phyloP scores from a whole-genome alignment of 192 early-diverging fungal genomes.

The Spinellus fusiger region DNA sequence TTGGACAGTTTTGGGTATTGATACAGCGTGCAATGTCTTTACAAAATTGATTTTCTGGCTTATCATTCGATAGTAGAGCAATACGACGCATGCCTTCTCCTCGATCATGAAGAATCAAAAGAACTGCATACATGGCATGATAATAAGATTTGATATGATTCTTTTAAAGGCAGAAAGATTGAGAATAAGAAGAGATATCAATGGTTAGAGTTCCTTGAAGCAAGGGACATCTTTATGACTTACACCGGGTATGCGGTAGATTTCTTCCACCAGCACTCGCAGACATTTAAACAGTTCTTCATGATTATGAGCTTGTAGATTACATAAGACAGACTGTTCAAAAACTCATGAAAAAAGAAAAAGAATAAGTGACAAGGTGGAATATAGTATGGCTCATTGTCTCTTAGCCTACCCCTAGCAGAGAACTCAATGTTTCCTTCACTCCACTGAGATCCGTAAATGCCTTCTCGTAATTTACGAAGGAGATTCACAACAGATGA shows the following conservation, averaged over 20 bases:
- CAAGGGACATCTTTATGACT: neutral
- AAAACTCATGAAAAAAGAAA: neutral
- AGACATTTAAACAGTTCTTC: slow-evolving; percentile 6
- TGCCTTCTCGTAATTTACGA: slow-evolving; percentile 9
- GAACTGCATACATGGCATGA: neutral
- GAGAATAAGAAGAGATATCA: neutral
- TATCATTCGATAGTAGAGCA: neutral
- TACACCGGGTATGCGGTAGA: neutral
- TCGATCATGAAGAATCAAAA: neutral
- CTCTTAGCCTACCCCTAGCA: neutral
- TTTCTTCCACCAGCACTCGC: neutral
- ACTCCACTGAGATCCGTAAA: slow-evolving; percentile 9
- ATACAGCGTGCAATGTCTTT: neutral
- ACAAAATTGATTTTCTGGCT: neutral
- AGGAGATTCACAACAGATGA: neutral
- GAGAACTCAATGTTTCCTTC: neutral
- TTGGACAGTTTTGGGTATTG: neutral
- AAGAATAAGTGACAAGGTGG: neutral
- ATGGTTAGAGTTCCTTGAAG: neutral
- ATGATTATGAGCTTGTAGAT: neutral
- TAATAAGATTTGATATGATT: slow-evolving; percentile 1
- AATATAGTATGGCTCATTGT: neutral
- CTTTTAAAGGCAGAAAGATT: neutral
- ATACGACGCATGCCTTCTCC: neutral
- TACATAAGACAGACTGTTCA: neutral